These are phyloP conservation scores for Hyaloscypha bicolor DNA, from an alignment of 495 filamentous ascomycete species.

Conservation along the genomic window DNA sequence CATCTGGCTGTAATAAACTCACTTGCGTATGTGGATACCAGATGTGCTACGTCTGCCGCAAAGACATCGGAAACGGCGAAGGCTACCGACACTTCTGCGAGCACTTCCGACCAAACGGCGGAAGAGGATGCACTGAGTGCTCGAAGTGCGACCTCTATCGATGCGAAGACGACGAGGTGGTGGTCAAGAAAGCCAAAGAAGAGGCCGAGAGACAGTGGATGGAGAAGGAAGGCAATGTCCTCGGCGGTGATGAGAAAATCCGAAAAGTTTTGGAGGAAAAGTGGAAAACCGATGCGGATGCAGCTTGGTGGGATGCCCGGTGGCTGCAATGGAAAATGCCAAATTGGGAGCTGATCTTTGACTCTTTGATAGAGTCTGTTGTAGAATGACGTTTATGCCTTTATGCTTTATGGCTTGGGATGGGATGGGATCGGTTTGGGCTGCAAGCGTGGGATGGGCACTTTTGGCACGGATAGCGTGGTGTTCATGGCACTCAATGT, in stretches of 20 bases:
- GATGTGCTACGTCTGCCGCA: slow-evolving; percentile 93
- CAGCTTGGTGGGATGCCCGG: slow-evolving; percentile 30
- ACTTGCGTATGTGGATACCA: slow-evolving; percentile 97
- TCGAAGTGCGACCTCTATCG: slow-evolving; percentile 89
- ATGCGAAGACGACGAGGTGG: slow-evolving; percentile 79
- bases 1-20: slow-evolving; percentile 91
- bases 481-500: slow-evolving; percentile 1
- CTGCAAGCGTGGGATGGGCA: neutral
- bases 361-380: slow-evolving; percentile 46
- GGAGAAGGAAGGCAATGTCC: slow-evolving; percentile 59
- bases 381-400: slow-evolving; percentile 35
- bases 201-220: slow-evolving; percentile 84
- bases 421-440: neutral
- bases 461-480: neutral
- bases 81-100: slow-evolving; percentile 94
- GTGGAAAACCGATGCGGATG: slow-evolving; percentile 28
- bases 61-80: slow-evolving; percentile 57
- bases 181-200: slow-evolving; percentile 72
- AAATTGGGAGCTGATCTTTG: slow-evolving; percentile 45
- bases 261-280: slow-evolving; percentile 30
- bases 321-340: slow-evolving; percentile 38
- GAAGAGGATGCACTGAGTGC: slow-evolving; percentile 73
- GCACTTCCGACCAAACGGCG: slow-evolving; percentile 82
- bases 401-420: slow-evolving; percentile 16
- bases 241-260: slow-evolving; percentile 48